Evolutionary conservation across 495 filamentous ascomycete genomes (phyloP).

Genomic region (Penicillium turbatum): DNA sequence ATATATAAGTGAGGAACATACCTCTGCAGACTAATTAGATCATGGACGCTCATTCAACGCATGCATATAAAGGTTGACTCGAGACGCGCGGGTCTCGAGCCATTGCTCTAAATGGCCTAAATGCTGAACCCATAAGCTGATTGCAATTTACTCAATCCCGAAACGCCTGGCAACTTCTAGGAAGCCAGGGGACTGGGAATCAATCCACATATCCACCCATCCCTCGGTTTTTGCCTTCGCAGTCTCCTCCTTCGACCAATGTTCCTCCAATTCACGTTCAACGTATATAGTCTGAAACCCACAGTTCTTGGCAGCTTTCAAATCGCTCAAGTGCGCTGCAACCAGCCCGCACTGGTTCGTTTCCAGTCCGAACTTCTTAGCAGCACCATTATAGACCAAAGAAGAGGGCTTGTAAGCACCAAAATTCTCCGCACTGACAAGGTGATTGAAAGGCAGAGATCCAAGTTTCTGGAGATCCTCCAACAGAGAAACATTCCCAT

Average conservation of each 20-base stretch:
- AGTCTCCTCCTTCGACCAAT: slow-evolving; percentile 48
- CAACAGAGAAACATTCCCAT: slow-evolving; percentile 66
- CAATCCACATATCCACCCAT: slow-evolving; percentile 49
- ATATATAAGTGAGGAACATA: no score
- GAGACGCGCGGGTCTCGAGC: not conserved
- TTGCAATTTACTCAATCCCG: slow-evolving; percentile 14
- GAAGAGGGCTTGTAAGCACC: slow-evolving; percentile 73
- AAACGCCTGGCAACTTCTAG: slow-evolving; percentile 34
- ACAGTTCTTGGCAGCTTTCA: slow-evolving; percentile 58
- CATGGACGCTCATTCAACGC: no score
- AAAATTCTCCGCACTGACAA: slow-evolving; percentile 66
- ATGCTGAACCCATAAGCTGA: not conserved
- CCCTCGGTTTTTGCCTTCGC: slow-evolving; percentile 49
- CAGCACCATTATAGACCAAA: slow-evolving; percentile 64
- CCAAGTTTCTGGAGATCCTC: slow-evolving; percentile 57
- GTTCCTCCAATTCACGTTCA: slow-evolving; percentile 63
- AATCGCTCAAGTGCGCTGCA: slow-evolving; percentile 68
- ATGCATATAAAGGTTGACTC: not conserved
- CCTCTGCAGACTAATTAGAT: no score
- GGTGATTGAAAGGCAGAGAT: slow-evolving; percentile 54
- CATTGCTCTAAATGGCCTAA: not conserved
- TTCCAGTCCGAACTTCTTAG: slow-evolving; percentile 49
- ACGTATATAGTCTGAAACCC: slow-evolving; percentile 73
- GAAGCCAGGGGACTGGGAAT: slow-evolving; percentile 25
- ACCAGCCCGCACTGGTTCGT: slow-evolving; percentile 67